Percentiles rank a stretch among this genome's conserved stretches.
Conservation (phyloP, 208 protist genomes). For the Leptomonas pyrrhocoris region DNA sequence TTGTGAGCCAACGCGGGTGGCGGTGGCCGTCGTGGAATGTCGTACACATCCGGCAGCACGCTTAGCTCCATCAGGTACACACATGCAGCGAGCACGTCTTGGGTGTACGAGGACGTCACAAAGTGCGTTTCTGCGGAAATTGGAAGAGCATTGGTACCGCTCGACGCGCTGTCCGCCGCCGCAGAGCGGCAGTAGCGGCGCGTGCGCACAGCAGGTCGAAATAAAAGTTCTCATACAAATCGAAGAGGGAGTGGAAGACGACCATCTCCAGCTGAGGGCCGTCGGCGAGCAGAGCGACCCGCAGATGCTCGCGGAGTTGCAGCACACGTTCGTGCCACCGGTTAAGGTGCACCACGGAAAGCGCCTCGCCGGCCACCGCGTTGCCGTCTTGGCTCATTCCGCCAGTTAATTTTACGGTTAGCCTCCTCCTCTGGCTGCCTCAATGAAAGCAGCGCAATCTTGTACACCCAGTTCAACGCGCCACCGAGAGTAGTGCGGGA, state of each 20-base stretch:
- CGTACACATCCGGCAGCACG: neutral
- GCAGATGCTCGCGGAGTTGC: slow-evolving; percentile 42
- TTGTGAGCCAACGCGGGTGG: slow-evolving; percentile 8
- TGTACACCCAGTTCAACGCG: too few relatives aligned
- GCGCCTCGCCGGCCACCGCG: neutral
- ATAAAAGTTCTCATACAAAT: slow-evolving; percentile 31
- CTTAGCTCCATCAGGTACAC: slow-evolving; percentile 41
- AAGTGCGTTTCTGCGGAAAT: slow-evolving; percentile 18
- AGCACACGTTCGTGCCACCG: slow-evolving; percentile 39
- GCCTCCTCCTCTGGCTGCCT: too few relatives aligned
- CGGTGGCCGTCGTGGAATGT: neutral
- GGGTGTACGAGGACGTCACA: slow-evolving; percentile 44
- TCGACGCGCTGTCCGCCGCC: neutral
- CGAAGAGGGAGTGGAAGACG: slow-evolving; percentile 36
- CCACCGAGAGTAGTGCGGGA: too few relatives aligned
- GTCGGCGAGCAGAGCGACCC: slow-evolving; percentile 53
- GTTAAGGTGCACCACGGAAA: slow-evolving; percentile 36
- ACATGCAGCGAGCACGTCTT: slow-evolving; percentile 59
- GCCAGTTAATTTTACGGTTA: too few relatives aligned
- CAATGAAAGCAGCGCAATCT: too few relatives aligned
- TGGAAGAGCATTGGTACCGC: neutral
- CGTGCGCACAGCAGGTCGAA: neutral
- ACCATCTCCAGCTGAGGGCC: slow-evolving; percentile 54
- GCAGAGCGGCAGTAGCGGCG: neutral
- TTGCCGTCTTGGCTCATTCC: neutral